Evolutionary conservation across 768 basidiomycete genomes (phyloP), one percentile per base, ranked within the genome.

Genomic region (Fomitopsis serialis): DNA sequence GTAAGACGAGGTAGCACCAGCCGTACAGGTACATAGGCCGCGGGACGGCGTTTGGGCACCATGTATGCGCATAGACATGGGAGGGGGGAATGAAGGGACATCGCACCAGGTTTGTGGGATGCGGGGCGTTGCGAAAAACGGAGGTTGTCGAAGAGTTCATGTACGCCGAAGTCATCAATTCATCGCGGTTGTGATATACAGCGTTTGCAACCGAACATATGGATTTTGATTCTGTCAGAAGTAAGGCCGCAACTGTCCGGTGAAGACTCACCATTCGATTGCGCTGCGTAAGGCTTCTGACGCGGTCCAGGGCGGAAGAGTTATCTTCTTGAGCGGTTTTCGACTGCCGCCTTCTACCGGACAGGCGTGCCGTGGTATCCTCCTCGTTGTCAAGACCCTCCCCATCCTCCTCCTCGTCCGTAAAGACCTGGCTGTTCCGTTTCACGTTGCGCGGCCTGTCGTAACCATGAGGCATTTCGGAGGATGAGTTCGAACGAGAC

Each of bases 231-330:
- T 21, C 25, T 22, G 44, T 55, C 48, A 58, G 48, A 52, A 55
- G 48, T 45, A 52, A 54, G 52, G 50, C 47, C 32, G 24, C 34
- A 4, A 19, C 7, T 21, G n/a, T 17, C 45, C 59, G 57, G 57
- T 49, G 45, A 57, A 21, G 1, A 66, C 85, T 61, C 63, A 89
- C 88, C 78, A 85, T 76, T 61, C 84, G 78, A 70, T 87, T 91
- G 52, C 87, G 76, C 61, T 88, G 79, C 15, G 84, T 79, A 45
- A 91, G 73, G 54, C 75, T 87, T 69, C 78, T 82, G 27, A 86
- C 86, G 43, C 87, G 76, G 65, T 86, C 80, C 55, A 91, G 66
- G 2, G 87, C 81, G 40, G 74, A 64, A 11, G 74, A 66, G 60
- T 84, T 85, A 58, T 70, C 84, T 22, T 55, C 42, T 25, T 29